Base-by-base conservation (phyloP, 495 filamentous ascomycete species). In the Aspergillus diversus region DNA sequence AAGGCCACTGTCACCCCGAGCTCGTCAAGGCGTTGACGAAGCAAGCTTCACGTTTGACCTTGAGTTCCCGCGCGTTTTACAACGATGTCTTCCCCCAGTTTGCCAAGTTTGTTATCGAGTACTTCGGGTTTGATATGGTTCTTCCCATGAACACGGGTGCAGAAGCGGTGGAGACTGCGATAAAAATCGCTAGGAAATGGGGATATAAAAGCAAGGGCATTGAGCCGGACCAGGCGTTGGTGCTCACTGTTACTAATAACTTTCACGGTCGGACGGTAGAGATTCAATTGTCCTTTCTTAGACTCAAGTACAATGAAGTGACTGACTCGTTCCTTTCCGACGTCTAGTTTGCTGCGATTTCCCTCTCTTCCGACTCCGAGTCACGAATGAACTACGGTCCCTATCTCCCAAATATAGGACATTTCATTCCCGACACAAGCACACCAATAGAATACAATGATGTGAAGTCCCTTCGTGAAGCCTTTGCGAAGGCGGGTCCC, bases 101-200 rank as follows among this genome's bases (percentile, higher is more conserved):
- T 81, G 93, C 95, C 46, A 86, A 97, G 77, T 96, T 93, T 75
- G 90, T 97, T 55, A 94, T 91, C 65, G 72, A 85, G 61, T 87
- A 85, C 71, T 97, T 97, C 71, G 94, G 92, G 49, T 99, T 93
- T 76, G 96, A 98, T 73, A 99, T 98, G 95, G 93, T 97, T 27
- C 78, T 99, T 77, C 95, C 95, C 52, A 98, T 99, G 95, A 98
- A 98, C 80, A 99, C 95, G 8, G 95, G 95, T 53, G 95, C 93
- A 33, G 95, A 99, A 79, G 95, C 95, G n/a, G 95, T 98, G 49
- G 95, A 99, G 84, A 98, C 96, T 1, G 93, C 87, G 27, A 88
- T 99, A 73, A 99, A 99, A 83, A 88, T 99, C 77, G 94, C 96
- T 62, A 85, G 95, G 57, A 99, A 99, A 77, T 99, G 95, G 95